Conservation (phyloP, 208 protist species). For the Trypanosomatidae sp. region DNA sequence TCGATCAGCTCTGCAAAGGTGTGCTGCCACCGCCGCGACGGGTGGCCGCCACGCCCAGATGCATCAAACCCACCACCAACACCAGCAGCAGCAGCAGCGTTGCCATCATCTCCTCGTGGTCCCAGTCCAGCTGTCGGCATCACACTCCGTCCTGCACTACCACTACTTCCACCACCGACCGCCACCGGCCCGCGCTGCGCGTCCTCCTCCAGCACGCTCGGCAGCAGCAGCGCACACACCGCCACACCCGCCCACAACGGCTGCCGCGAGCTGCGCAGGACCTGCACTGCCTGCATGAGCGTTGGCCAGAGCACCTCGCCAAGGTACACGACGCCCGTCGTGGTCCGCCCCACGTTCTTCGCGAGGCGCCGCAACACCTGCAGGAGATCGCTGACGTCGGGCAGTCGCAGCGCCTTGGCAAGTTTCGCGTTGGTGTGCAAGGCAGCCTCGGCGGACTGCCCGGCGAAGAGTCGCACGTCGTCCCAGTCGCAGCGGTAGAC, state of each 20-base stretch:
- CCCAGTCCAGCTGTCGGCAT: too few relatives aligned
- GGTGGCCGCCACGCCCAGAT: background rate
- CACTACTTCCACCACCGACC: background rate
- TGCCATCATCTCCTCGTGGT: too few relatives aligned
- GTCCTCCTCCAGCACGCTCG: conserved; percentile 33
- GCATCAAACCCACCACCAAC: too few relatives aligned
- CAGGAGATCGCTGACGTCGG: conserved; percentile 28
- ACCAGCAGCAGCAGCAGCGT: too few relatives aligned
- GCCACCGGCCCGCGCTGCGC: background rate
- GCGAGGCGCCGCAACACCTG: conserved; percentile 34
- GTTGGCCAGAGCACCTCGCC: conserved; percentile 22
- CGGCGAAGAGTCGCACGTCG: conserved; percentile 25
- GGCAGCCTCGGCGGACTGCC: conserved; percentile 14
- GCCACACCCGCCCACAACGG: conserved; percentile 70
- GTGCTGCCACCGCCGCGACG: background rate
- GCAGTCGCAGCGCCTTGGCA: conserved; percentile 32
- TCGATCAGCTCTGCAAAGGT: conserved; percentile 20
- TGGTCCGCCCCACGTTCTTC: conserved; percentile 21
- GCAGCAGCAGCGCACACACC: conserved; percentile 56
- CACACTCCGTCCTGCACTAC: background rate
- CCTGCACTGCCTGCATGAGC: conserved; percentile 26
- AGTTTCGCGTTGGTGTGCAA: conserved; percentile 44
- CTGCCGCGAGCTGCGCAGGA: conserved; percentile 27
- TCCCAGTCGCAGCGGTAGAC: conserved; percentile 30
- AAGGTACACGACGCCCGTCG: conserved; percentile 10